These are phyloP conservation scores for Mycothermus thermophilus DNA, from an alignment of 495 filamentous ascomycete genomes.

Conservation along the genomic window DNA sequence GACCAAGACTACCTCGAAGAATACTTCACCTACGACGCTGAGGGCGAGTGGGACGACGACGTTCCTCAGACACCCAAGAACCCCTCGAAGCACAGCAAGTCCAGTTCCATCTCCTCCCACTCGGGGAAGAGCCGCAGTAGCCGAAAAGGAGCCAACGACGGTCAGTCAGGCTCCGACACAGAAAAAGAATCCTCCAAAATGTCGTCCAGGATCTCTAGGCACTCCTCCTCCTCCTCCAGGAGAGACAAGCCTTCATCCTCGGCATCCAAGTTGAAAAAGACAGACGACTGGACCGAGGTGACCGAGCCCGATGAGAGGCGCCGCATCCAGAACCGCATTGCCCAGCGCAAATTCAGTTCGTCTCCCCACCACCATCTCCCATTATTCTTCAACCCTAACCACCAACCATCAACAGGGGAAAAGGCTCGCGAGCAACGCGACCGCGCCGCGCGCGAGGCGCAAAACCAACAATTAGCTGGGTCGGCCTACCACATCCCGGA, in stretches of 20 bases:
- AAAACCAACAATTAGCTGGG: slow-evolving; percentile 41
- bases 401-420: slow-evolving; percentile 31
- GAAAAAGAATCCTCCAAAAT: slow-evolving; percentile 20
- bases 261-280: slow-evolving; percentile 24
- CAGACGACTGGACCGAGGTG: slow-evolving; percentile 47
- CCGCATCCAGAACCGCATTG: slow-evolving; percentile 47
- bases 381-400: slow-evolving; percentile 8
- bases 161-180: slow-evolving; percentile 20
- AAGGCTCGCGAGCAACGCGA: slow-evolving; percentile 46
- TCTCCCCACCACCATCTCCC: slow-evolving; percentile 1
- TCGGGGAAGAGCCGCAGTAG: slow-evolving; percentile 8
- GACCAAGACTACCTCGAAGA: slow-evolving; percentile 11
- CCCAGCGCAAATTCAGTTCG: slow-evolving; percentile 48
- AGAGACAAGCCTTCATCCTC: slow-evolving; percentile 21
- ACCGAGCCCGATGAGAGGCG: slow-evolving; percentile 45
- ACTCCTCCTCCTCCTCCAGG: slow-evolving; percentile 19
- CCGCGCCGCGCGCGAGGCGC: slow-evolving; percentile 39
- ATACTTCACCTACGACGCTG: slow-evolving; percentile 1
- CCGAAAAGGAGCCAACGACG: slow-evolving; percentile 6
- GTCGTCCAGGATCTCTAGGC: slow-evolving; percentile 22
- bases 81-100: slow-evolving; percentile 4
- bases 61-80: neutral
- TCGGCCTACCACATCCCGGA: slow-evolving; percentile 41
- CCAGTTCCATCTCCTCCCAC: slow-evolving; percentile 3
- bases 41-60: slow-evolving; percentile 1